Base-by-base conservation (phyloP, 441 rosid genomes). In the Euphorbia schlechtendalii region DNA sequence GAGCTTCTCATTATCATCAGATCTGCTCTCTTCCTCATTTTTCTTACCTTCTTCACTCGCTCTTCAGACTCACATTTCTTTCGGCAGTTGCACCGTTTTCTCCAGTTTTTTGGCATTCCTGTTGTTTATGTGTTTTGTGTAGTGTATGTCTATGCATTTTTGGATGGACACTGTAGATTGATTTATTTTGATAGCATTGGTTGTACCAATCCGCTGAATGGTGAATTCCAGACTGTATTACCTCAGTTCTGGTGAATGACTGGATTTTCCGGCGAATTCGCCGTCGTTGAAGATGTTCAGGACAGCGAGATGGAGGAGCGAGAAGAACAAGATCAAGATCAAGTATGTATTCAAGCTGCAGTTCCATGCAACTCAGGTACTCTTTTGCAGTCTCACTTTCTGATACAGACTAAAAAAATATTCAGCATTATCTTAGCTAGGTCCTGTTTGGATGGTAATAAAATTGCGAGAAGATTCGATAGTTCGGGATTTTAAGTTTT, bases 351-450 rank as follows among this genome's bases (percentile, higher is more conserved):
- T 89, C 83, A 87, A 84, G 74, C 74, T 92, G 62, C 89, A 83
- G 85, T 89, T 92, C 69, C 88, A 83, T 60, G 89, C 85, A 41
- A 86, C 90, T 81, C 90, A 86, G 84, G 96, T 87, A 75, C 40
- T 61, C 17, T 34, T 11, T 34, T 20, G n/a, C 34, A 5, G 22
- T 2, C 46, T 36, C 17, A 9, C 53, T 17, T 56, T 41, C 38
- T 25, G 53, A 22, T n/a, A n/a, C n/a, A n/a, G n/a, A n/a, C n/a
- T n/a, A n/a, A n/a, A n/a, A n/a, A 32, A 32, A 32, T 13, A 18
- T 22, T 27, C n/a, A 38, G 43, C 25, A 22, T 25, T 5, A 41
- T 49, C 65, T 48, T 49, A 21, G 21, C 38, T 71, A 49, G 12
- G 43, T 67, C 60, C 64, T 56, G 69, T 69, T 73, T 64, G 72